These are phyloP conservation scores for Salix dunnii DNA, from an alignment of 345 rosid genomes.

Conservation along the genomic window DNA sequence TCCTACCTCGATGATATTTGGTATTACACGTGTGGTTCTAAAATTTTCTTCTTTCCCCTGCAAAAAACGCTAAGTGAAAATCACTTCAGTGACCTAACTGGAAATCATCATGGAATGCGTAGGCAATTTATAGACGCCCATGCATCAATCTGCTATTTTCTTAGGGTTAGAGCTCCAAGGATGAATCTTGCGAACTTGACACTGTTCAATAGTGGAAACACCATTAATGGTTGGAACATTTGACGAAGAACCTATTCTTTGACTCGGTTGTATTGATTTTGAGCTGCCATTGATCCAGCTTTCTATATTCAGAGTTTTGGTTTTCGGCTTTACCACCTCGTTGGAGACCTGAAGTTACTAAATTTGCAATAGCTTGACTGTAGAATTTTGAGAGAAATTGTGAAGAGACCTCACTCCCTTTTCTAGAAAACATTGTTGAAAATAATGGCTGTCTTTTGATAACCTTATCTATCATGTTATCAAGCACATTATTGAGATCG, in stretches of 20 bases:
- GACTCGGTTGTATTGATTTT: not conserved
- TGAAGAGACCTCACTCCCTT: too few relatives aligned
- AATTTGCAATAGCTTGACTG: too few relatives aligned
- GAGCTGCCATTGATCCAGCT: too few relatives aligned
- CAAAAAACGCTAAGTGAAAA: not conserved
- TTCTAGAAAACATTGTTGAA: too few relatives aligned
- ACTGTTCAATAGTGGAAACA: constrained; percentile 4
- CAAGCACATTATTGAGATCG: too few relatives aligned
- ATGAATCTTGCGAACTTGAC: not conserved
- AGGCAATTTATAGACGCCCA: not conserved
- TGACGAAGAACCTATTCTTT: not conserved
- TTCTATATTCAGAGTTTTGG: not conserved
- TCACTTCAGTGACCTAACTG: constrained; percentile 4
- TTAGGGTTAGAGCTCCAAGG: not conserved
- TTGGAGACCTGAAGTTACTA: too few relatives aligned
- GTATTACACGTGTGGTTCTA: constrained; percentile 21
- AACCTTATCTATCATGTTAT: too few relatives aligned
- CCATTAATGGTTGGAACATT: constrained; percentile 10
- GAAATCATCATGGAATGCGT: not conserved
- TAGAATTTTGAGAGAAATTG: too few relatives aligned
- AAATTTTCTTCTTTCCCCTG: not conserved
- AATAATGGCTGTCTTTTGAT: too few relatives aligned
- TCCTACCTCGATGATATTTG: constrained; percentile 11
- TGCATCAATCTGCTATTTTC: not conserved
- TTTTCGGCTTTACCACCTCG: too few relatives aligned